phyloP scores from a whole-genome alignment of 2,329 filamentous ascomycete species.

The Fusarium lateritium region DNA sequence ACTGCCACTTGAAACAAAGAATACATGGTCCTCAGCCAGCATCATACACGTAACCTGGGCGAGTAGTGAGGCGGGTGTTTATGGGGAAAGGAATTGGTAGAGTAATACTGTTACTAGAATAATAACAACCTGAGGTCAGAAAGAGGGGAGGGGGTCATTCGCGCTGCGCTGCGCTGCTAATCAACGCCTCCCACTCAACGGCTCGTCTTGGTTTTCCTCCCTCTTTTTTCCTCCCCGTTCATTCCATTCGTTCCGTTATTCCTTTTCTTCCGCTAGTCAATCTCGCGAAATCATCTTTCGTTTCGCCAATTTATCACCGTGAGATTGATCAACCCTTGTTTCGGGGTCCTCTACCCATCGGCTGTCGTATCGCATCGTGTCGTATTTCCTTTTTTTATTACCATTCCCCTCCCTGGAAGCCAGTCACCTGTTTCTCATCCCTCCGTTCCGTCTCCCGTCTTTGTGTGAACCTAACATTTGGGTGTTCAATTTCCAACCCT shows the following conservation, averaged over 20 bases:
- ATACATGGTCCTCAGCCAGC: neutral
- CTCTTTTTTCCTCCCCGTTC: slow-evolving; percentile 17
- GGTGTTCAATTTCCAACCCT: slow-evolving; percentile 28
- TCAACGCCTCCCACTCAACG: slow-evolving; percentile 44
- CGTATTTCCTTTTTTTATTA: slow-evolving; percentile 48
- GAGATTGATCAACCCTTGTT: slow-evolving; percentile 39
- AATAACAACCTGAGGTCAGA: slow-evolving; percentile 9
- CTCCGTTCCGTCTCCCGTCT: slow-evolving; percentile 32
- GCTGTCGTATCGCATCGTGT: slow-evolving; percentile 20
- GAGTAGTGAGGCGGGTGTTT: slow-evolving; percentile 7
- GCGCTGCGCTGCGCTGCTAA: slow-evolving; percentile 35
- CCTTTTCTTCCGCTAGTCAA: slow-evolving; percentile 11
- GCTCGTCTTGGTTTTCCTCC: slow-evolving; percentile 17
- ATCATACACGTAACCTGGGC: slow-evolving; percentile 3
- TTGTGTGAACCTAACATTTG: slow-evolving; percentile 21
- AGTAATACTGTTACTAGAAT: neutral
- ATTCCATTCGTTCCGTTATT: slow-evolving; percentile 5
- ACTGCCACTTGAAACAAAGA: slow-evolving; percentile 29
- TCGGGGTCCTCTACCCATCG: slow-evolving; percentile 30
- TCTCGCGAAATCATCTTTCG: slow-evolving; percentile 23
- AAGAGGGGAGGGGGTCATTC: slow-evolving; percentile 20
- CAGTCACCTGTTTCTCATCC: slow-evolving; percentile 48
- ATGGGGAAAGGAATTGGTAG: slow-evolving; percentile 1
- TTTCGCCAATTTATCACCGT: slow-evolving; percentile 14
- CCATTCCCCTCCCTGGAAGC: slow-evolving; percentile 48